Conservation (phyloP, 2,329 filamentous ascomycete species). For the Verticillium zaregamsianum region DNA sequence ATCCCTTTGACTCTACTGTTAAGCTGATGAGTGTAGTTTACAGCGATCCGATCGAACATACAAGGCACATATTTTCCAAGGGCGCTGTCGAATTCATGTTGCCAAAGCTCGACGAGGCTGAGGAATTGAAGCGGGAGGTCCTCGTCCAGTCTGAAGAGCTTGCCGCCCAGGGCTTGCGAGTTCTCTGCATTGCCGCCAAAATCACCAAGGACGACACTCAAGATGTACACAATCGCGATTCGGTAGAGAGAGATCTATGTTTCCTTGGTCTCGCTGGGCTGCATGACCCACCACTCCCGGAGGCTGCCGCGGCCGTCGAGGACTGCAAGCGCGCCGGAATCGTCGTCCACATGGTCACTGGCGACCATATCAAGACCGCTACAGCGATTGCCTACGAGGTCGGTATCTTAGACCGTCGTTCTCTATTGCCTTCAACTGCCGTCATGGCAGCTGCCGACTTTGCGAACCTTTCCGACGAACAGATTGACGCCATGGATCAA, state of each 20-base stretch:
- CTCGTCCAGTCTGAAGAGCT: constrained; percentile 49
- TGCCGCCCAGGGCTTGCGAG: constrained; percentile 61
- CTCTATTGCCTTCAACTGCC: constrained; percentile 34
- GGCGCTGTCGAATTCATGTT: constrained; percentile 54
- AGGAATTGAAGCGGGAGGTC: constrained; percentile 41
- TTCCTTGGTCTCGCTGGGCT: constrained; percentile 68
- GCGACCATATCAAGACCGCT: constrained; percentile 65
- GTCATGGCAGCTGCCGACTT: constrained; percentile 62
- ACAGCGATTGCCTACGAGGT: constrained; percentile 63
- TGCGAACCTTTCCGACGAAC: constrained; percentile 54
- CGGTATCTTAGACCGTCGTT: constrained; percentile 50
- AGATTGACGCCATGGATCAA: constrained; percentile 57
- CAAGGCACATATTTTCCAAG: constrained; percentile 49
- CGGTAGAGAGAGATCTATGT: constrained; percentile 52
- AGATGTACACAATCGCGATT: constrained; percentile 42
- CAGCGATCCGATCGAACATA: constrained; percentile 23
- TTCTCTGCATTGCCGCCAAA: constrained; percentile 61
- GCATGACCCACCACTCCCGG: constrained; percentile 67
- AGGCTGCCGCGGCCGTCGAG: constrained; percentile 58
- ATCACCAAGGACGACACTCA: constrained; percentile 30
- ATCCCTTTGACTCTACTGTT: constrained; percentile 68
- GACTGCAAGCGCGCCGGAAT: constrained; percentile 59
- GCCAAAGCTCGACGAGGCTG: constrained; percentile 43
- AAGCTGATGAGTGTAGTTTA: constrained; percentile 75
- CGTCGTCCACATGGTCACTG: constrained; percentile 65